phyloP scores from a whole-genome alignment of 768 basidiomycete species.

The Trametes gibbosa region DNA sequence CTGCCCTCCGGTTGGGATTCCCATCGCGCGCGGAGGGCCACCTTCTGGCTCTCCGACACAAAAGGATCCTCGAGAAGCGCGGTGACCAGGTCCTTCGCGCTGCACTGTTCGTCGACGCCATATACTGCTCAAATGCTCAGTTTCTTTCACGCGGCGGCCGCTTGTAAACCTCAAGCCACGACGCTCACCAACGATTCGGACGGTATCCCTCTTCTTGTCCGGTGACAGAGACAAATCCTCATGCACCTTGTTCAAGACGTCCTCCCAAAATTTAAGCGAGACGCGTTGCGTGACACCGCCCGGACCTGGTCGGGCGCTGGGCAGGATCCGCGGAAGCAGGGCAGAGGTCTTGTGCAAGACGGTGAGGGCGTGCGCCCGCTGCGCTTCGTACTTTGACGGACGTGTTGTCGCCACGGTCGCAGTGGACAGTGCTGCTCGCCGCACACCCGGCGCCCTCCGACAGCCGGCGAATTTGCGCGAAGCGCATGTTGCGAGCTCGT shows the following conservation, averaged over 20 bases:
- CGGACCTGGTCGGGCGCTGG: slow-evolving; percentile 18
- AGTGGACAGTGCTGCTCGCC: slow-evolving; percentile 21
- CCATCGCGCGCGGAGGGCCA: slow-evolving; percentile 49
- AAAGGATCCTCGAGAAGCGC: slow-evolving; percentile 74
- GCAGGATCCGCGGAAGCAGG: slow-evolving; percentile 45
- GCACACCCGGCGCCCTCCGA: not conserved
- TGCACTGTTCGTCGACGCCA: slow-evolving; percentile 52
- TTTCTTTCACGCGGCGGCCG: too few species aligned
- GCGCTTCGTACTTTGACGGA: slow-evolving; percentile 6
- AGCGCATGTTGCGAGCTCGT: not conserved
- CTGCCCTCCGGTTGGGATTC: slow-evolving; percentile 1
- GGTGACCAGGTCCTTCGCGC: slow-evolving; percentile 57
- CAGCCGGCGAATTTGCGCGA: not conserved
- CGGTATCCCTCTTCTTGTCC: slow-evolving; percentile 28
- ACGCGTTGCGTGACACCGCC: slow-evolving; percentile 21
- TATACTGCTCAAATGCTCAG: slow-evolving; percentile 46
- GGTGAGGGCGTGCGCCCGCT: slow-evolving; percentile 36
- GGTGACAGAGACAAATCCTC: slow-evolving; percentile 31
- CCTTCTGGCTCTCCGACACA: slow-evolving; percentile 47
- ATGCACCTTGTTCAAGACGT: slow-evolving; percentile 37
- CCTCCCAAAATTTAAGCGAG: slow-evolving; percentile 46
- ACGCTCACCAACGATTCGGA: slow-evolving; percentile 49
- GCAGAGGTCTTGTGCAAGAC: slow-evolving; percentile 48
- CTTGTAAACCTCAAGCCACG: too few species aligned
- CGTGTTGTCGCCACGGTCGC: not conserved